Evolutionary conservation across 768 basidiomycete species (phyloP), one percentile per base, ranked within the genome.

Genomic region (Rhizopogon salebrosus): DNA sequence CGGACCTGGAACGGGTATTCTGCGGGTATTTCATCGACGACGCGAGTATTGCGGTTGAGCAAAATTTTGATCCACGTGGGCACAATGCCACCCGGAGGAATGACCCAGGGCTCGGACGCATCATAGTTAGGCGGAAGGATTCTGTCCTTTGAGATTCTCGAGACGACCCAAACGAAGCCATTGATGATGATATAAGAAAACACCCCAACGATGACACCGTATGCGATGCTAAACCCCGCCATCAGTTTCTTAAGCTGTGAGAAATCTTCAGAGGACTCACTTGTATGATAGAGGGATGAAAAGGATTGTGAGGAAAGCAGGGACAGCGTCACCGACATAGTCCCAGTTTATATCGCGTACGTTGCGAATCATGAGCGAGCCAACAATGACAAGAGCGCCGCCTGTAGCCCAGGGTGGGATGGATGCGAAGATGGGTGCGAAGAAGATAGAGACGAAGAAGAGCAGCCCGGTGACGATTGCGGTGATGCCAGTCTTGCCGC

Each of bases 351-450:
- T 86, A 41, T 90, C 90, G 29, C 82, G 77, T 20, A 89, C 87
- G 60, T 90, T 92, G 63, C 87, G 80, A 67, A 90, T 88, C 91
- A 93, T 93, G 60, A 92, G 74, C 14, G 85, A 87, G n/a, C 91
- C 91, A 10, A 90, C 90, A 51, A 94, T 85, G 39, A 89, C 80
- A 34, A 94, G 73, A 1, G 90, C 89, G 52, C 91, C 86, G 13
- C 91, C 91, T 1, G 91, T 94, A 4, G 91, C 90, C 89, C 89
- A 93, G 0, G 84, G 60, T 0, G 91, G 91, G 48, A 94, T 90
- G 10, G 87, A 89, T 9, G 89, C 89, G 58, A 94, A 92, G 60
- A 94, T 85, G 6, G 91, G 91, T 16, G 91, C 80, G 62, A 94
- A 94, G 77, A 94, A 94, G 51, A 94, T 75, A 3, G 82, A 88